phyloP scores from a whole-genome alignment of 768 basidiomycete genomes.

The Pleurotus djamor region DNA sequence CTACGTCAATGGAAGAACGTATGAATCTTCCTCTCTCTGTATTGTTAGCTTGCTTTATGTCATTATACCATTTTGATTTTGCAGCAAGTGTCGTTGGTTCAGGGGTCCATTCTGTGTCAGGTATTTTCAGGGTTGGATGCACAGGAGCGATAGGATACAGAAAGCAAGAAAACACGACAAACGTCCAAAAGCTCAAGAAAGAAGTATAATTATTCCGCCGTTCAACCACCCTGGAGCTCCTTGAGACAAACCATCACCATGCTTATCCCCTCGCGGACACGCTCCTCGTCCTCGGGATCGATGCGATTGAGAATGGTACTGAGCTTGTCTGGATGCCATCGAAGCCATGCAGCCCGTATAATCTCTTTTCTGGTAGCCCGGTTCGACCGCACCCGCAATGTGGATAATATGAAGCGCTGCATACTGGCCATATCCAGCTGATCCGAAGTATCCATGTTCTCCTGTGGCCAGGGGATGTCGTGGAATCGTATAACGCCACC shows the following conservation, averaged over 20 bases:
- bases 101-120: no score
- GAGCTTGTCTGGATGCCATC: slow-evolving; percentile 72
- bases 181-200: neutral
- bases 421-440: slow-evolving; percentile 33
- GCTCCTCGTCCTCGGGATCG: slow-evolving; percentile 38
- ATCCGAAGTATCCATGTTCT: slow-evolving; percentile 6
- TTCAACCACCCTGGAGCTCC: slow-evolving; percentile 36
- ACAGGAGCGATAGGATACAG: neutral
- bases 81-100: no score
- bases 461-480: slow-evolving; percentile 67
- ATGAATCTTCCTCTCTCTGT: no score
- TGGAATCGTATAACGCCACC: slow-evolving; percentile 32
- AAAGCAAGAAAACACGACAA: neutral
- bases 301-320: slow-evolving; percentile 40
- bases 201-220: neutral
- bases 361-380: slow-evolving; percentile 45
- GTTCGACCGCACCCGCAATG: slow-evolving; percentile 37
- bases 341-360: slow-evolving; percentile 56
- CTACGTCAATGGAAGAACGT: no score
- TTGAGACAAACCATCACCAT: slow-evolving; percentile 33
- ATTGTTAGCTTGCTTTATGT: neutral
- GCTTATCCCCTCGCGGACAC: slow-evolving; percentile 44
- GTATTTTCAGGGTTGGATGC: no score
- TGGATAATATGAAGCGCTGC: slow-evolving; percentile 48
- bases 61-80: neutral